These are phyloP conservation scores for Phenoliferia sp. DNA, from an alignment of 1,284 basidiomycete species.

Conservation along the genomic window DNA sequence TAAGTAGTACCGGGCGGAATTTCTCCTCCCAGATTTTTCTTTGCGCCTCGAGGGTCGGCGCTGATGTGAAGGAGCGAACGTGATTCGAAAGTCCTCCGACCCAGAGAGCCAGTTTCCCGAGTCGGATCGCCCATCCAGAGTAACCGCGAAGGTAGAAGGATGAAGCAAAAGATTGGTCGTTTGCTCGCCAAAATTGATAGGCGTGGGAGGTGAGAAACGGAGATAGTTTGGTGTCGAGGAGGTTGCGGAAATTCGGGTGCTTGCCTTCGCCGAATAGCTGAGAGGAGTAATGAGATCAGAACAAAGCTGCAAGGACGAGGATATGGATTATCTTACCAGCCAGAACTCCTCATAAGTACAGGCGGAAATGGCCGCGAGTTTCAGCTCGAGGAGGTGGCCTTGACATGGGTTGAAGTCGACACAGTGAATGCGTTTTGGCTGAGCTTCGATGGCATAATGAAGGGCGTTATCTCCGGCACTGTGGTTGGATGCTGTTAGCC, in stretches of 20 bases:
- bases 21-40: slow-evolving; percentile 59
- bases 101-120: slow-evolving; percentile 59
- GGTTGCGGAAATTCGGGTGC: slow-evolving; percentile 57
- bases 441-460: slow-evolving; percentile 68
- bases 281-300: too few relatives aligned
- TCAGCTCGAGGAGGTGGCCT: slow-evolving; percentile 70
- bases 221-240: slow-evolving; percentile 63
- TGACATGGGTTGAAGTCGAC: slow-evolving; percentile 53
- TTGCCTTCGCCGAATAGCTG: slow-evolving; percentile 64
- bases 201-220: slow-evolving; percentile 68
- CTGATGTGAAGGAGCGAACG: slow-evolving; percentile 57
- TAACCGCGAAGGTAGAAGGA: slow-evolving; percentile 73
- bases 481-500: too few relatives aligned
- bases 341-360: slow-evolving; percentile 67
- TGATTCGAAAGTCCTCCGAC: slow-evolving; percentile 58
- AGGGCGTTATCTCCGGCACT: slow-evolving; percentile 68
- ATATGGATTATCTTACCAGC: slow-evolving; percentile 32
- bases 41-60: slow-evolving; percentile 58
- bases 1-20: slow-evolving; percentile 62
- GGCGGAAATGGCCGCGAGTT: slow-evolving; percentile 62
- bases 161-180: slow-evolving; percentile 52
- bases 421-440: slow-evolving; percentile 48
- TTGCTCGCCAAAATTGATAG: slow-evolving; percentile 69
- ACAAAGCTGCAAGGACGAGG: not conserved
- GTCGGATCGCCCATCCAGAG: slow-evolving; percentile 61